A percentile compares a stretch with the other conserved stretches of the same genome.
Conservation (phyloP, 2,329 filamentous ascomycete species). For the Aspergillus sp. region DNA sequence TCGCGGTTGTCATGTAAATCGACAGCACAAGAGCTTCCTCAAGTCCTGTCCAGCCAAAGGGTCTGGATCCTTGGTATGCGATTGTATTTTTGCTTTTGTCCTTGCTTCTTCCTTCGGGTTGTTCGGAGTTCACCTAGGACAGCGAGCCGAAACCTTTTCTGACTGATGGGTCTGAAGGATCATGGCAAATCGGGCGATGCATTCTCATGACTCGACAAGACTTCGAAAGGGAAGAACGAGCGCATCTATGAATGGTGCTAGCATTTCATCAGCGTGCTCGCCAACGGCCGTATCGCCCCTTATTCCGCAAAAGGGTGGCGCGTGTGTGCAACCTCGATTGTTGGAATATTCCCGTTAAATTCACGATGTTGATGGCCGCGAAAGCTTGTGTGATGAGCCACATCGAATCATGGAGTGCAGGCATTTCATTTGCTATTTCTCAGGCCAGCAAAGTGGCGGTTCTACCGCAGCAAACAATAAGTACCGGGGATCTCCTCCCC, state of each 20-base stretch:
- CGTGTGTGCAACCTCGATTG: too few relatives aligned
- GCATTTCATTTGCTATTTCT: neutral
- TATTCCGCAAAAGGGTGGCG: neutral
- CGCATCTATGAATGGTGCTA: neutral
- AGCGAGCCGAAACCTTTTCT: neutral
- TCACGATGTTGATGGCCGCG: too few relatives aligned
- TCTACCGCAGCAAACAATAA: neutral
- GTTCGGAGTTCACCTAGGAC: neutral
- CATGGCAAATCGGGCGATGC: neutral
- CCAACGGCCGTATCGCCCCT: neutral
- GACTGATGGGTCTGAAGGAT: neutral
- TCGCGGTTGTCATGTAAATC: neutral
- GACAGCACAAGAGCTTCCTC: neutral
- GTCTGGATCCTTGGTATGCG: neutral
- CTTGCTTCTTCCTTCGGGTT: neutral
- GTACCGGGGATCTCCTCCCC: neutral
- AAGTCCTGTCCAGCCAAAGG: neutral
- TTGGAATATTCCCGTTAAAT: too few relatives aligned
- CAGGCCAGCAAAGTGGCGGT: neutral
- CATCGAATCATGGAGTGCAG: neutral
- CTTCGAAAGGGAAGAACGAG: neutral
- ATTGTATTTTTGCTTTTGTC: neutral
- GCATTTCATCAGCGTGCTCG: neutral
- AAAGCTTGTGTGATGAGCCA: neutral
- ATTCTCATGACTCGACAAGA: neutral